Conservation (phyloP, 176 grass and related monocot genomes). For the Otatea glauca region DNA sequence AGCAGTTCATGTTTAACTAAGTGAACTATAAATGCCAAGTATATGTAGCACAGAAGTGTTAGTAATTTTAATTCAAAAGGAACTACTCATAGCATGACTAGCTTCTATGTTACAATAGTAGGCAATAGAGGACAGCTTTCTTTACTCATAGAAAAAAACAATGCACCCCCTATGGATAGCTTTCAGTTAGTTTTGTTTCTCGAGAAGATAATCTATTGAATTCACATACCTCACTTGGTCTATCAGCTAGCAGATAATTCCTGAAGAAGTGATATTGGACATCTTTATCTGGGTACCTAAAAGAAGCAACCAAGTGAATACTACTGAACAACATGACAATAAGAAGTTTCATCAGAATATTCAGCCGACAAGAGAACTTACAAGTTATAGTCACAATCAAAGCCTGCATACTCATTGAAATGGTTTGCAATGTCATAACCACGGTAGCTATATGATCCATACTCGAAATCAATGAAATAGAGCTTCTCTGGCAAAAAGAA, state of each 20-base stretch:
- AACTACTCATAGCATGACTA: neutral
- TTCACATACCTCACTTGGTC: slow-evolving; percentile 67
- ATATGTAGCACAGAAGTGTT: slow-evolving; percentile 7
- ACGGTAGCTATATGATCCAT: slow-evolving; percentile 96
- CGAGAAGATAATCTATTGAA: slow-evolving; percentile 23
- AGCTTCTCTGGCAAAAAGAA: slow-evolving; percentile 67
- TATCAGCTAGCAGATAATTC: slow-evolving; percentile 78
- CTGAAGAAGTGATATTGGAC: slow-evolving; percentile 91
- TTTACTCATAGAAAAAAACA: slow-evolving; percentile 25
- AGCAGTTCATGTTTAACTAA: slow-evolving; percentile 20
- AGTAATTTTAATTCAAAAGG: slow-evolving; percentile 5
- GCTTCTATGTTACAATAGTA: slow-evolving; percentile 13
- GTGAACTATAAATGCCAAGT: neutral
- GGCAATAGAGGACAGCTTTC: slow-evolving; percentile 2
- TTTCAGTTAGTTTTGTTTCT: slow-evolving; percentile 17
- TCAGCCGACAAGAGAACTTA: slow-evolving; percentile 51
- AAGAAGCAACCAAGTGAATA: slow-evolving; percentile 43
- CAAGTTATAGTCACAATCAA: slow-evolving; percentile 89
- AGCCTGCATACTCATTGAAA: slow-evolving; percentile 97
- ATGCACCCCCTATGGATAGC: neutral
- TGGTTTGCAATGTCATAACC: slow-evolving; percentile 96
- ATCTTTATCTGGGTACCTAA: slow-evolving; percentile 95
- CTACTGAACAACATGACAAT: slow-evolving; percentile 29
- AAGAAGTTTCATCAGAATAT: slow-evolving; percentile 5
- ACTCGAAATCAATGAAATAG: slow-evolving; percentile 99